Evolutionary conservation across 2,329 filamentous ascomycete species (phyloP), one percentile per base, ranked within the genome.

Genomic region (Stachybotrys chlorohalonatus): DNA sequence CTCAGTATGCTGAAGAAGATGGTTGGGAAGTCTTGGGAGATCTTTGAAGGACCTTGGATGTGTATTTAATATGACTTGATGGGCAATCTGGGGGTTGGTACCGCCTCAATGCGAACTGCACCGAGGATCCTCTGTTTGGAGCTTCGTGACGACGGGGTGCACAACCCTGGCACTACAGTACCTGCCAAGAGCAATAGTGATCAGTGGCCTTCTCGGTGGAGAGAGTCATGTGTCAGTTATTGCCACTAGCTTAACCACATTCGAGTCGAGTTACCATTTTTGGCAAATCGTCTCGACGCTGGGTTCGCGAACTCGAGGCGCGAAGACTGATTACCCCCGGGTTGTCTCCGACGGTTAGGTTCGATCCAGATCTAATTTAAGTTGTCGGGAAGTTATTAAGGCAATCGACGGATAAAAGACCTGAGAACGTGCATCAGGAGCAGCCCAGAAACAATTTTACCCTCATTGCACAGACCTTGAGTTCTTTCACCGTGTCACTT

Each of bases 251-350:
- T 51, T 42, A 45, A 45, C 24, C 24, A 24, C 24, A 4, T 7
- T 55, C 53, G 53, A 47, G 42, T 52, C 54, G 54, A 55, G 24
- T 45, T 52, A 32, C 54, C 47, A 16, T 11, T 49, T 55, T 53
- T 16, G 16, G 54, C 42, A 55, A 50, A 3, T 55, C 51, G 51
- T 31, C 42, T 50, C 54, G 54, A 49, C 24, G 24, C 24, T 48
- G 15, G 46, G 31, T 52, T 31, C 51, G 32, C 13, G 32, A 52
- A 32, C 31, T 24, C 24, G 24, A 24, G 24, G 24, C 24, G 24
- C 24, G 24, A 24, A 11, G 31, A 31, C 8, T 24, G 31, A 42
- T 45, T 52, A 52, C 45, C 36, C 30, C 51, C 51, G 51, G 51
- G 51, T 52, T 52, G 51, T 52, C 51, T 45, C 51, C 51, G 51